These are phyloP conservation scores for Phalaenopsis hybrid DNA, from an alignment of 116 monocot genomes.

Conservation along the genomic window DNA sequence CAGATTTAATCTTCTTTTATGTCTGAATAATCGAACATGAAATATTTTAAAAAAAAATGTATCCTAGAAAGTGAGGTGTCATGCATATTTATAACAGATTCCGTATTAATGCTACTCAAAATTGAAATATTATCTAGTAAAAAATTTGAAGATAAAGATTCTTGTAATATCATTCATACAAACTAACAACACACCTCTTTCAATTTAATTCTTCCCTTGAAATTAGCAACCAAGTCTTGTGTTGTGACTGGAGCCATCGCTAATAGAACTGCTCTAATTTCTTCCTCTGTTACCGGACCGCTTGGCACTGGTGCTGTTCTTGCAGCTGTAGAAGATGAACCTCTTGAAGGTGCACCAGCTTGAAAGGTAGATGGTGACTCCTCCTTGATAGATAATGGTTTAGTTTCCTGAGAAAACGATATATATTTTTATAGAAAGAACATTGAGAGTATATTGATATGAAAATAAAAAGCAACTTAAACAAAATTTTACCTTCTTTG, in stretches of 20 bases:
- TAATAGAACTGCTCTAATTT: slow-evolving; percentile 71
- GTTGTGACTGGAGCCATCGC: slow-evolving; percentile 68
- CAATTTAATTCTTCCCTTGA: slow-evolving; percentile 68
- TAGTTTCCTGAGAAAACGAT: slow-evolving; percentile 44
- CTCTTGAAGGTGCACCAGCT: slow-evolving; percentile 28
- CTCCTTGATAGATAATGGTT: slow-evolving; percentile 40
- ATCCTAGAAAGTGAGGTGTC: neutral
- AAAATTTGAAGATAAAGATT: neutral
- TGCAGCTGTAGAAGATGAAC: slow-evolving; percentile 18
- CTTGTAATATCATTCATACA: neutral
- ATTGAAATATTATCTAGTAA: neutral
- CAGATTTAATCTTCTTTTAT: neutral
- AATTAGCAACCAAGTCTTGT: slow-evolving; percentile 79
- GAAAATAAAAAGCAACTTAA: neutral
- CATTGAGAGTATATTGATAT: neutral
- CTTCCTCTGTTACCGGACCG: slow-evolving; percentile 85
- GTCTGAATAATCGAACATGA: neutral
- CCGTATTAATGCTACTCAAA: neutral
- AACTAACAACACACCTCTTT: slow-evolving; percentile 33
- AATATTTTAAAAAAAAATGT: neutral
- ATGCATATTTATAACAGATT: neutral
- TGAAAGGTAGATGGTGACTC: slow-evolving; percentile 42
- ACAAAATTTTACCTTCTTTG: slow-evolving; percentile 60
- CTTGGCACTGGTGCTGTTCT: slow-evolving; percentile 25
- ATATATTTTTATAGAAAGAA: neutral